Conservation (phyloP, 2,329 filamentous ascomycete genomes). For the Huntiella moniliformis region DNA sequence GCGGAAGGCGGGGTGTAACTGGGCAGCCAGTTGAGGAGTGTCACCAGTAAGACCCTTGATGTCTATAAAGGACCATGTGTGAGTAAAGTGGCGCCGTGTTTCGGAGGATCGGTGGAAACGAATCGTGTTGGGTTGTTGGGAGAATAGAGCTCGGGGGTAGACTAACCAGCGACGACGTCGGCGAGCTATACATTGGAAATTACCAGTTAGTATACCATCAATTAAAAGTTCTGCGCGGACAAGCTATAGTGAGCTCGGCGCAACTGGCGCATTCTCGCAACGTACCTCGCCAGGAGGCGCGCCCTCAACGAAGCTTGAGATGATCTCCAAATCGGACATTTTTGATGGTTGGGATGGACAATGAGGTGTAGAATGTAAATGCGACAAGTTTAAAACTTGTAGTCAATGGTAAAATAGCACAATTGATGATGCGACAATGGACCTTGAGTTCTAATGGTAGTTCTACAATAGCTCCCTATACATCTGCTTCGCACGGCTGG, state of each 20-base stretch:
- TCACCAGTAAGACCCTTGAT: constrained; percentile 71
- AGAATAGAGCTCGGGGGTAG: background rate
- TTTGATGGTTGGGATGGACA: background rate
- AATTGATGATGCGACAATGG: too few relatives aligned
- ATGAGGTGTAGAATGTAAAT: too few relatives aligned
- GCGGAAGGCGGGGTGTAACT: constrained; percentile 67
- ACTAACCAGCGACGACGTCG: constrained; percentile 12
- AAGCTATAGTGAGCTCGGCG: background rate
- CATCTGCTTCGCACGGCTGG: too few relatives aligned
- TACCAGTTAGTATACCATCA: constrained; percentile 2
- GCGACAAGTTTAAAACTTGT: too few relatives aligned
- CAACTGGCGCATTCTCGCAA: background rate
- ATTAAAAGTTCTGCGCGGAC: background rate
- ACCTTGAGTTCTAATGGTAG: too few relatives aligned
- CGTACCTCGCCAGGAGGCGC: constrained; percentile 11
- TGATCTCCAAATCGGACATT: constrained; percentile 10
- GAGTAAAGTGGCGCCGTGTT: constrained; percentile 1
- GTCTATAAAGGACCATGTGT: constrained; percentile 32
- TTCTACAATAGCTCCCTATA: too few relatives aligned
- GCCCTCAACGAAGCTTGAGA: constrained; percentile 10
- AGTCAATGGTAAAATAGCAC: too few relatives aligned
- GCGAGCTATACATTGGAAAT: constrained; percentile 7
- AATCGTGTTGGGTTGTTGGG: background rate
- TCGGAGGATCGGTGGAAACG: background rate
- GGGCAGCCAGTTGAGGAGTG: constrained; percentile 45